phyloP scores from a whole-genome alignment of 2,329 filamentous ascomycete genomes.

The Zarea fungicola region DNA sequence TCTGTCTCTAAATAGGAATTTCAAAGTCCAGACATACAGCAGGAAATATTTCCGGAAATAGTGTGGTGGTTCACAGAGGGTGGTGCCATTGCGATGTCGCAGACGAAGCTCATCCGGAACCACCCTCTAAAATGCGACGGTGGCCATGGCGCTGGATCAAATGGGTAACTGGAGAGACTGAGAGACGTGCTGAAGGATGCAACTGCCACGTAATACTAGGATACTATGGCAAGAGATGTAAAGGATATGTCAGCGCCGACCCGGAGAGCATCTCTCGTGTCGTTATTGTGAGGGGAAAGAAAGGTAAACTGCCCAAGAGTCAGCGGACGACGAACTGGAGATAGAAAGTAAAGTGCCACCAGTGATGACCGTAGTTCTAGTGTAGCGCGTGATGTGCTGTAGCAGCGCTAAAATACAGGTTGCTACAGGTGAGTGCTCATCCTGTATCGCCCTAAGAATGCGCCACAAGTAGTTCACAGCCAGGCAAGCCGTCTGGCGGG shows the following conservation, averaged over 20 bases:
- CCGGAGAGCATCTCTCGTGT: slow-evolving; percentile 6
- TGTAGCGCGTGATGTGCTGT: neutral
- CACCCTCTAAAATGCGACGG: slow-evolving; percentile 52
- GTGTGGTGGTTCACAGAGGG: slow-evolving; percentile 33
- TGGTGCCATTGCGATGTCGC: slow-evolving; percentile 50
- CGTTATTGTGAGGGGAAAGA: slow-evolving; percentile 3
- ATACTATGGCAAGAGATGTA: neutral
- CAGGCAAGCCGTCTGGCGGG: too few relatives aligned
- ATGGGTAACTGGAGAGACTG: neutral
- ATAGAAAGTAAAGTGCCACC: neutral
- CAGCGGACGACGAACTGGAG: neutral
- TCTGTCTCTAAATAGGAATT: neutral
- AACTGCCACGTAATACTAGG: neutral
- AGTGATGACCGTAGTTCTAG: neutral
- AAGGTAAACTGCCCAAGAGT: neutral
- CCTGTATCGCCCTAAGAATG: too few relatives aligned
- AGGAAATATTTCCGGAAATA: slow-evolving; percentile 1
- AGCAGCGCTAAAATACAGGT: neutral
- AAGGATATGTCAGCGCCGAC: neutral
- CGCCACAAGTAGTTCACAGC: too few relatives aligned
- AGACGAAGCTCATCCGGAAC: slow-evolving; percentile 30
- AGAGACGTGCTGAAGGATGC: neutral
- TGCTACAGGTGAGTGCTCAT: neutral
- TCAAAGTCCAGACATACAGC: neutral
- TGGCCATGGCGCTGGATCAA: slow-evolving; percentile 23